phyloP scores from a whole-genome alignment of 257 asterid species.

The Salvia rosmarinus region DNA sequence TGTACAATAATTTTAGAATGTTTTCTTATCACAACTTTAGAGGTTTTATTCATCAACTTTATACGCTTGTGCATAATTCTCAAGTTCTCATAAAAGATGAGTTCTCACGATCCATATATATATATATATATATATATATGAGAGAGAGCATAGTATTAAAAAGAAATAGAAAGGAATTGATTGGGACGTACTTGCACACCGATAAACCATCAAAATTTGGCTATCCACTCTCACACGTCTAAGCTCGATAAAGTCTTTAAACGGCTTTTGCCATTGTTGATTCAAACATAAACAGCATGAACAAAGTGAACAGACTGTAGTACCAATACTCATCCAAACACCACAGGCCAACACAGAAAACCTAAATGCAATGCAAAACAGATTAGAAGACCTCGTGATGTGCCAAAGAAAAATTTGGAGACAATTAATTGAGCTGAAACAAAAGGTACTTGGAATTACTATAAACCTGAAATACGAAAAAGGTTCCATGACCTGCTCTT shows the following conservation, averaged over 20 bases:
- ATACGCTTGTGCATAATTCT: no score
- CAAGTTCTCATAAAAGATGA: no score
- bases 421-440: constrained; percentile 13
- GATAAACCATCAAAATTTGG: constrained; percentile 88
- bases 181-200: constrained; percentile 84
- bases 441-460: constrained; percentile 28
- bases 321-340: constrained; percentile 98
- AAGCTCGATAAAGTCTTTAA: constrained; percentile 90
- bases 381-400: constrained; percentile 19
- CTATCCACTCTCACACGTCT: constrained; percentile 95
- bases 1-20: no score
- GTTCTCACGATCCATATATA: no score
- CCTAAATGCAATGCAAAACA: constrained; percentile 54
- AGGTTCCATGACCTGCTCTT: constrained; percentile 94
- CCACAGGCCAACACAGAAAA: constrained; percentile 97
- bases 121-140: neutral
- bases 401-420: neutral
- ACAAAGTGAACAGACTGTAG: constrained; percentile 89
- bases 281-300: constrained; percentile 98
- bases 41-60: no score
- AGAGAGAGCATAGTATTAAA: constrained; percentile 12
- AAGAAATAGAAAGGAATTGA: constrained; percentile 14
- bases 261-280: constrained; percentile 99
- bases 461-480: constrained; percentile 95
- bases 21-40: no score